Conservation (phyloP, 2,329 filamentous ascomycete species). For the Colletotrichum sp. region DNA sequence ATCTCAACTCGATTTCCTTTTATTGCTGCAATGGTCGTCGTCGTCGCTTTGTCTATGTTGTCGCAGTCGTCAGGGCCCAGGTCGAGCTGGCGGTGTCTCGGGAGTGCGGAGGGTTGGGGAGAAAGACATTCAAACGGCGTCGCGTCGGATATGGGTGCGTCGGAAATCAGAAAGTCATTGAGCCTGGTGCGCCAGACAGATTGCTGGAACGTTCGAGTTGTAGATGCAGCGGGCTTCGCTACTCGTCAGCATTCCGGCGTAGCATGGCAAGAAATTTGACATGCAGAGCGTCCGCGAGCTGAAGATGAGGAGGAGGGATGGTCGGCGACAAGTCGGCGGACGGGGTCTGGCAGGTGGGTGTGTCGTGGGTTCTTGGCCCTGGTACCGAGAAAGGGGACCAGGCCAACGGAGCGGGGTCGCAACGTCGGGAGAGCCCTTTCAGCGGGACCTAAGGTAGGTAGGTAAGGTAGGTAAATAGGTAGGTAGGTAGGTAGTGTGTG, state of each 20-base stretch:
- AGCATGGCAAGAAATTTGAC: background rate
- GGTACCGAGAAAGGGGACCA: background rate
- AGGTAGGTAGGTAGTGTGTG: background rate
- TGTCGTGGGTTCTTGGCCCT: background rate
- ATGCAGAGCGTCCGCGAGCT: background rate
- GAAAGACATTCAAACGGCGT: conserved; percentile 4
- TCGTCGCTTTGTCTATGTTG: background rate
- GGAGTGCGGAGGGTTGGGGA: background rate
- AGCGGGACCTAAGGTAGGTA: background rate
- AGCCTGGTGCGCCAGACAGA: background rate
- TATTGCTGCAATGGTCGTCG: background rate
- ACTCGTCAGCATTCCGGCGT: background rate
- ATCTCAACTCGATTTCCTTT: background rate
- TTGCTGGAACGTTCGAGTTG: background rate
- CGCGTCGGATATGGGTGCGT: background rate
- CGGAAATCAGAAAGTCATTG: background rate
- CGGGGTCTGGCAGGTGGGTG: background rate
- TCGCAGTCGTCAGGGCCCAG: background rate
- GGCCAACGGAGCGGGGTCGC: background rate
- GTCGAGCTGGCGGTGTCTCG: background rate
- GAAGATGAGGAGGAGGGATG: background rate
- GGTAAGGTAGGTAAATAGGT: too few relatives aligned
- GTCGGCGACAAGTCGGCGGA: background rate
- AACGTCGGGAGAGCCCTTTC: background rate
- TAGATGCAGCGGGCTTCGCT: background rate